Conservation (phyloP, 2,329 filamentous ascomycete species). For the Chrysosporium keratinophilum region DNA sequence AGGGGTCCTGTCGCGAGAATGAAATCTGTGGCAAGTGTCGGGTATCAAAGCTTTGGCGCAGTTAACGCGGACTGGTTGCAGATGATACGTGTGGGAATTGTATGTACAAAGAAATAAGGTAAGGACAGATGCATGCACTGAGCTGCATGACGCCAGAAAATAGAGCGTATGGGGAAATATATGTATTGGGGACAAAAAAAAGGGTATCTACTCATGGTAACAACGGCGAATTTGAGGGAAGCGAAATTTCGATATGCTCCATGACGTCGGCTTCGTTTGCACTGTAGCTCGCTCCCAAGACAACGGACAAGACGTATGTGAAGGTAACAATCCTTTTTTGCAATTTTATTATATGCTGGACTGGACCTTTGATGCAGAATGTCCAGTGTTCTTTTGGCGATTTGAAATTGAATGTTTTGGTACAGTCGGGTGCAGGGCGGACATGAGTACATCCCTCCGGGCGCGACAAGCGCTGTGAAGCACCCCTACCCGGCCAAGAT, state of each 20-base stretch:
- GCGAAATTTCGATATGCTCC: conserved; percentile 9
- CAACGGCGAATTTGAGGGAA: background rate
- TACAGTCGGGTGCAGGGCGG: conserved; percentile 1
- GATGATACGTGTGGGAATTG: background rate
- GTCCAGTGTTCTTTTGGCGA: background rate
- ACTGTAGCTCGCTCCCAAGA: background rate
- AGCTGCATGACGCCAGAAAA: background rate
- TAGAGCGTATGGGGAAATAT: background rate
- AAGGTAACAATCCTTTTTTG: background rate
- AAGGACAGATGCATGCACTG: conserved; percentile 7
- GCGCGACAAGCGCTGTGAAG: conserved; percentile 7
- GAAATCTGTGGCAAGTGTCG: conserved; percentile 6
- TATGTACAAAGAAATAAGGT: conserved; percentile 9
- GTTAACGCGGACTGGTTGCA: conserved; percentile 8
- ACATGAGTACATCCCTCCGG: background rate
- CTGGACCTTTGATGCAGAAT: background rate
- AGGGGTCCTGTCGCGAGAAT: background rate
- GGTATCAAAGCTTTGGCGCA: conserved; percentile 9
- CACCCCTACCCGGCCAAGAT: background rate
- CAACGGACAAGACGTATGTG: background rate
- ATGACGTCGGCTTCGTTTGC: conserved; percentile 2
- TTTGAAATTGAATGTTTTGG: background rate
- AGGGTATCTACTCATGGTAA: background rate
- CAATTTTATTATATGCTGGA: conserved; percentile 1
- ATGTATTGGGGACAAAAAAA: background rate